Conservation (phyloP, 148 eudicot species). For the Bassia scoparia region DNA sequence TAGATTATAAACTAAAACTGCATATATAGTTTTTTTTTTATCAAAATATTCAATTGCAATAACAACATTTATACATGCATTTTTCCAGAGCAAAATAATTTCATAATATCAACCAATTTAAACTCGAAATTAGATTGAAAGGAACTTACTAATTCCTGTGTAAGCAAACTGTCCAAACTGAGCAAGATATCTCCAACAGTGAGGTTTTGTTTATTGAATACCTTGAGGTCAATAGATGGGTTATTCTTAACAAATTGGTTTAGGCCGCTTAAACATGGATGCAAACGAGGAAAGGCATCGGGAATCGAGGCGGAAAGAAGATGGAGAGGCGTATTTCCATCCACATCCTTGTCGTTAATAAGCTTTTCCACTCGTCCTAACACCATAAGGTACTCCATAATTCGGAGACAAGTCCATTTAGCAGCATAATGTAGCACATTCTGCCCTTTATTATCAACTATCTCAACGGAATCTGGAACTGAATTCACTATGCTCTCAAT, state of each 20-base stretch:
- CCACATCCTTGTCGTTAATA: slow-evolving; percentile 17
- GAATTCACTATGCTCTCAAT: not conserved
- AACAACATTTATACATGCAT: not conserved
- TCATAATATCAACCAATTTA: not conserved
- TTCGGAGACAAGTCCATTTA: slow-evolving; percentile 14
- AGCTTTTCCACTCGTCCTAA: slow-evolving; percentile 3
- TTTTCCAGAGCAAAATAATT: not conserved
- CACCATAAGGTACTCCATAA: not conserved
- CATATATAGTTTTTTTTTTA: no score
- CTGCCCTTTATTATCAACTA: not conserved
- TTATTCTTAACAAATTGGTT: not conserved
- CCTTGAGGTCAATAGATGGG: not conserved
- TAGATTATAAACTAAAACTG: no score
- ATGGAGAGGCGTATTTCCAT: slow-evolving; percentile 25
- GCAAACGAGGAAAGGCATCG: not conserved
- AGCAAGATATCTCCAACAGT: slow-evolving; percentile 15
- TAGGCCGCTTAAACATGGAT: not conserved
- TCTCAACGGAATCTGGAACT: slow-evolving; percentile 1
- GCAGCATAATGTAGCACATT: slow-evolving; percentile 23
- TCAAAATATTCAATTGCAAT: no score
- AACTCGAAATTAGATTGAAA: no score
- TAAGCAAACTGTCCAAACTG: slow-evolving; percentile 1
- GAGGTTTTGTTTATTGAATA: slow-evolving; percentile 14
- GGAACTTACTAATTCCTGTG: no score
- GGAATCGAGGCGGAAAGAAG: slow-evolving; percentile 7